Percentiles rank a stretch among this genome's conserved stretches.
These are phyloP conservation scores for Hanseniaspora uvarum DNA, from an alignment of 1,139 yeast genomes.

Conservation along the genomic window DNA sequence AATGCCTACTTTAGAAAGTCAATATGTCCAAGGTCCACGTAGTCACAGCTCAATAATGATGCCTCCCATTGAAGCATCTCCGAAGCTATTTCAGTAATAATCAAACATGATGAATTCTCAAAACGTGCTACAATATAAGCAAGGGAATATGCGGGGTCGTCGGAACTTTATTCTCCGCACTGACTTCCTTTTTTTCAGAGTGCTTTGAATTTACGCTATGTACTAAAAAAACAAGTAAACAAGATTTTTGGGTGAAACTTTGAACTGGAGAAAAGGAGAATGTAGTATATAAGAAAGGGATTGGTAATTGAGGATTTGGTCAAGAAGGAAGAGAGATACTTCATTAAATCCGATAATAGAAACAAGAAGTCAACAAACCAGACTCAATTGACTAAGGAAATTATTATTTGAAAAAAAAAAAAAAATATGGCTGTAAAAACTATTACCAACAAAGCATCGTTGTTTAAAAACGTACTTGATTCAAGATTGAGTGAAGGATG, in stretches of 20 bases:
- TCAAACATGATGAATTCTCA: too few species aligned
- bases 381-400: neutral
- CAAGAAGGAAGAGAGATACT: too few species aligned
- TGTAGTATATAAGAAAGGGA: neutral
- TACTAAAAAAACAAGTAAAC: too few species aligned
- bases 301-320: too few species aligned
- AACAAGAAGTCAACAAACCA: neutral
- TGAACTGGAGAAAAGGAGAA: neutral
- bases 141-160: neutral
- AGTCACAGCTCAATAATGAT: too few species aligned
- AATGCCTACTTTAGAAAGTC: too few species aligned
- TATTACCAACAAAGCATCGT: neutral
- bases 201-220: too few species aligned
- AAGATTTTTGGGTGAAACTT: neutral
- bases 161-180: neutral
- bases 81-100: too few species aligned
- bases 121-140: too few species aligned
- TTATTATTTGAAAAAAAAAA: neutral
- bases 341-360: too few species aligned
- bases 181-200: neutral
- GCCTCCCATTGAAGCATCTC: too few species aligned
- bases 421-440: neutral
- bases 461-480: constrained; percentile 27
- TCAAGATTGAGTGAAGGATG: constrained; percentile 58
- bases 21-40: too few species aligned